Base-by-base conservation (phyloP, 371 early-diverging fungal species). In the Lichtheimia ornata region DNA sequence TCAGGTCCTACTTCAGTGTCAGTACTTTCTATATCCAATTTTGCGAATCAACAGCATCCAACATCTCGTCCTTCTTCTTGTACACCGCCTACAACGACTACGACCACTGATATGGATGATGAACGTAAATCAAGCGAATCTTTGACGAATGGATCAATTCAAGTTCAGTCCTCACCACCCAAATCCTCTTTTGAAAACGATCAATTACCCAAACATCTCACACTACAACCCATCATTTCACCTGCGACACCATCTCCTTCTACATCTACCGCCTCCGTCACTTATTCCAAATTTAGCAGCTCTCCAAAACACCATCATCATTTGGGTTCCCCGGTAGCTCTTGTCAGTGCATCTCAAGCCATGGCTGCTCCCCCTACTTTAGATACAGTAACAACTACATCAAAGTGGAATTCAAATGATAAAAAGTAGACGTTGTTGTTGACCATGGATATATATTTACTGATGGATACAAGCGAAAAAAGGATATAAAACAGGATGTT, bases 11-110 rank as follows among this genome's bases (percentile, higher is more conserved):
- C 74, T 1, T 72, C 78, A 3, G 67, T 81, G 28, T 81, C 81
- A 18, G 74, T 81, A 0, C 58, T 81, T 15, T 81, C 81, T 0
- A 81, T 81, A 30, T 81, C 81, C 3, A 74, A 75, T 3, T 80
- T 70, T 61, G 75, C 75, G 12, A 56, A 64, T 18, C 64, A 56
- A 22, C 59, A 58, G 11, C 17, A 25, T 52, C 28, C 52, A n/a
- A 15, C 27, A 2, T 28, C 52, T 7, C 18, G 22, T 52, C 15
- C 52, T 52, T 14, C 52, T 28, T 25, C 25, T 52, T 28, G 14
- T 27, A 15, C 52, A 13, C n/a, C 25, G 25, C 9, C 24, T 43
- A 1, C n/a, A n/a, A n/a, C n/a, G n/a, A n/a, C n/a, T n/a, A n/a
- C n/a, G n/a, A n/a, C 47, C 0, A 47, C 11, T 20, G 35, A 35